Conservation (phyloP, 805 yeast genomes). For the Nakazawaea wickerhamii region DNA sequence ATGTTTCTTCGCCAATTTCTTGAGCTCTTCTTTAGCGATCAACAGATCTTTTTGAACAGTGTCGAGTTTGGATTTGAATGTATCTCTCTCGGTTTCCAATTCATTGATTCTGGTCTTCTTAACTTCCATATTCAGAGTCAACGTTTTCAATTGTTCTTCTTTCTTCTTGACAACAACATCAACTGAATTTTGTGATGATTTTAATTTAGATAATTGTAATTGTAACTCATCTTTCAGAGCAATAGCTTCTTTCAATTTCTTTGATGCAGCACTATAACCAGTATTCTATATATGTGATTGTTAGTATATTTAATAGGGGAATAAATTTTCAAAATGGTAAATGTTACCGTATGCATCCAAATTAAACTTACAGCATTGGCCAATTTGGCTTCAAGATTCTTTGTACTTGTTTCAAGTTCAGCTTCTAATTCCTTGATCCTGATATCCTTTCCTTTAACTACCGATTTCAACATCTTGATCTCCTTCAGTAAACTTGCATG, state of each 20-base stretch:
- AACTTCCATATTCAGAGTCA: slow-evolving; percentile 22
- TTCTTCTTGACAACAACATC: slow-evolving; percentile 30
- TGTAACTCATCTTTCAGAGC: slow-evolving; percentile 41
- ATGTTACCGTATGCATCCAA: slow-evolving; percentile 8
- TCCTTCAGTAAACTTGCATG: slow-evolving; percentile 22
- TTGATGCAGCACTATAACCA: slow-evolving; percentile 26
- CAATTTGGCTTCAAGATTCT: slow-evolving; percentile 31
- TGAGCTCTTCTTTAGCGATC: slow-evolving; percentile 19
- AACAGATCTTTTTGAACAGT: slow-evolving; percentile 22
- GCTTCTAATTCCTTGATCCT: slow-evolving; percentile 27
- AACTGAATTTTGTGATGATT: slow-evolving; percentile 30
- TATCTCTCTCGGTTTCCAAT: slow-evolving; percentile 12
- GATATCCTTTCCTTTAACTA: slow-evolving; percentile 28
- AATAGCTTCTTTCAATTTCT: slow-evolving; percentile 31
- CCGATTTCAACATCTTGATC: slow-evolving; percentile 23
- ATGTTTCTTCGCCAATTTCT: slow-evolving; percentile 23
- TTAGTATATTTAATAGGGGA: slow-evolving; percentile 1
- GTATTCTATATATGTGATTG: slow-evolving; percentile 13
- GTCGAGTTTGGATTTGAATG: slow-evolving; percentile 13
- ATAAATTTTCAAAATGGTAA: slow-evolving; percentile 6
- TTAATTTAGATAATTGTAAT: slow-evolving; percentile 31
- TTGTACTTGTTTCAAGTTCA: slow-evolving; percentile 25
- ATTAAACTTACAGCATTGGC: slow-evolving; percentile 23
- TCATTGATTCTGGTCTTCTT: slow-evolving; percentile 20
- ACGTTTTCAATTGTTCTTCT: slow-evolving; percentile 27